Evolutionary conservation across 805 yeast genomes (phyloP).

Genomic region (Dipodascus albidus): DNA sequence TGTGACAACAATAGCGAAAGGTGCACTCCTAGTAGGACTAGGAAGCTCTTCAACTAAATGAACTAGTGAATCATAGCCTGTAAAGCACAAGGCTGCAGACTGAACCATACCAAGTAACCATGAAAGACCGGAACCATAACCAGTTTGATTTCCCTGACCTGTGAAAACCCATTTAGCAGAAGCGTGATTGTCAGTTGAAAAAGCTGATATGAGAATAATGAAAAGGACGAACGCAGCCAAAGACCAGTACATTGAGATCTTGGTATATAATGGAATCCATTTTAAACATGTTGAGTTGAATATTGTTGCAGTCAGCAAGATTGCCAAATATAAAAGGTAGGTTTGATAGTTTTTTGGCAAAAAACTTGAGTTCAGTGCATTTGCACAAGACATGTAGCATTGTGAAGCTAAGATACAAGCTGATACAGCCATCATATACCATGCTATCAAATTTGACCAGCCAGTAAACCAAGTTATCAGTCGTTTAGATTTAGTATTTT

Average conservation of each 20-base stretch:
- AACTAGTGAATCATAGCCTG: neutral
- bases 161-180: neutral
- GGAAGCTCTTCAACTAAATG: neutral
- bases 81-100: neutral
- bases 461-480: neutral
- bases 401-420: neutral
- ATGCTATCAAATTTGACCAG: neutral
- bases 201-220: neutral
- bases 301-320: neutral
- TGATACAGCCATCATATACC: slow-evolving; percentile 1
- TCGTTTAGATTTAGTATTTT: neutral
- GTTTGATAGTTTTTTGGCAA: neutral
- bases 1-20: neutral
- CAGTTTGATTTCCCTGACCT: neutral
- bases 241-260: neutral
- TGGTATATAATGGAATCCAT: neutral
- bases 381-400: neutral
- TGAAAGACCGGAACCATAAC: neutral
- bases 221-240: neutral
- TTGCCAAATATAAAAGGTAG: neutral
- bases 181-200: neutral
- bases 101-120: neutral
- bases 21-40: neutral
- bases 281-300: neutral
- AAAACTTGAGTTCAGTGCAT: neutral